These are phyloP conservation scores for Fusarium camptoceras DNA, from an alignment of 2,329 filamentous ascomycete genomes.

Conservation along the genomic window DNA sequence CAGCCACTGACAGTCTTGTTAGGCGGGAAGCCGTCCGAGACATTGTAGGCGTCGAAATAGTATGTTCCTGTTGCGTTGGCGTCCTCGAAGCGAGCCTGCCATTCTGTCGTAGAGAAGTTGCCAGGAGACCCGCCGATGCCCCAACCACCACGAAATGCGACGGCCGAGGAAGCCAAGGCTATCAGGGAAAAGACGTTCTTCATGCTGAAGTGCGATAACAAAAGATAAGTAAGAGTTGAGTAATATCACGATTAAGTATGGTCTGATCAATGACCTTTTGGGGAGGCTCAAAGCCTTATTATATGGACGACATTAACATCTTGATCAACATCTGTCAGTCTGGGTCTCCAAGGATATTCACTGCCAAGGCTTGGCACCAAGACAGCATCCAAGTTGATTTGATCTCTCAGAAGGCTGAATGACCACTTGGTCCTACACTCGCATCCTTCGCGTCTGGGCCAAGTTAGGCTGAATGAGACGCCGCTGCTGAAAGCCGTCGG, in stretches of 20 bases:
- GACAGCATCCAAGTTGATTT: neutral
- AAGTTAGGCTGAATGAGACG: neutral
- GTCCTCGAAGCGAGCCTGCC: conserved; percentile 18
- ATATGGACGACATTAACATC: neutral
- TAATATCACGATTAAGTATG: neutral
- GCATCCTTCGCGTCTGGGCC: neutral
- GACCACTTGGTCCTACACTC: neutral
- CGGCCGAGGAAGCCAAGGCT: neutral
- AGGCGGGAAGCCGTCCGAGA: conserved; percentile 15
- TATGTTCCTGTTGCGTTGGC: conserved; percentile 21
- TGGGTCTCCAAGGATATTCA: neutral
- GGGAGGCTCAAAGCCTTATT: neutral
- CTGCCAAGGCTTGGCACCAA: neutral
- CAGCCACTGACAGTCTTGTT: conserved; percentile 12
- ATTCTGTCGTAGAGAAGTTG: conserved; percentile 11
- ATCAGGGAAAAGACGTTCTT: neutral
- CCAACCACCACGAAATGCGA: conserved; percentile 3
- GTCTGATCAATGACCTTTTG: neutral
- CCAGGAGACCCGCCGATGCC: neutral
- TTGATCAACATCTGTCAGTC: neutral
- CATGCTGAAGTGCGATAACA: neutral
- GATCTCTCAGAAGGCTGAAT: neutral
- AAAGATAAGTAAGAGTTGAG: neutral
- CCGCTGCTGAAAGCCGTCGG: neutral
- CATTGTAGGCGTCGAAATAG: conserved; percentile 16